Evolutionary conservation across 2,329 filamentous ascomycete species (phyloP).

Genomic region (Colletotrichum musae): DNA sequence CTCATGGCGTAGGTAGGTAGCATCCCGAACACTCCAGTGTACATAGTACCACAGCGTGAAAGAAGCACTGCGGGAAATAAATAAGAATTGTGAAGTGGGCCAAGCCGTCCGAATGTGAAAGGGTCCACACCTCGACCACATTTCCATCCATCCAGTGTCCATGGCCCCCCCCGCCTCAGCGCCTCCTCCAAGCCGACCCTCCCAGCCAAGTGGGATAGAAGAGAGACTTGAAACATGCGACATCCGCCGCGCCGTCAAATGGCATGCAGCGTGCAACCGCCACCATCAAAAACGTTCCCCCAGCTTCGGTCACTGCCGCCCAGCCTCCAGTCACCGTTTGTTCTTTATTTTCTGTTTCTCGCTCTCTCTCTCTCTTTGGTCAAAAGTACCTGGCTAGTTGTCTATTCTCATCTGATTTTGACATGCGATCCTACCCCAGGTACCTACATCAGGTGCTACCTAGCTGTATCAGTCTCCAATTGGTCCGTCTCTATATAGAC

Average conservation of each 20-base stretch:
- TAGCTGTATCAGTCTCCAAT: neutral
- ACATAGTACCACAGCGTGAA: neutral
- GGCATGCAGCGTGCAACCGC: slow-evolving; percentile 36
- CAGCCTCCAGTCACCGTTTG: slow-evolving; percentile 12
- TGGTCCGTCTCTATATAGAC: slow-evolving; percentile 4
- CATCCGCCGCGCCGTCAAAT: slow-evolving; percentile 40
- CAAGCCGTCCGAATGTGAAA: neutral
- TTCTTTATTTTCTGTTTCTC: neutral
- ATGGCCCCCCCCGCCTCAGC: neutral
- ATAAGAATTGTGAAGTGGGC: neutral
- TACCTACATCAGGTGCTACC: slow-evolving; percentile 3
- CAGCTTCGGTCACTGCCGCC: slow-evolving; percentile 24
- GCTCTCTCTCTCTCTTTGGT: neutral
- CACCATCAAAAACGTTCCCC: slow-evolving; percentile 35
- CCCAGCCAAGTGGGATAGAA: slow-evolving; percentile 7
- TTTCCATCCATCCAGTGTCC: neutral
- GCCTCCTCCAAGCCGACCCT: slow-evolving; percentile 9
- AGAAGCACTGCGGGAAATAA: slow-evolving; percentile 7
- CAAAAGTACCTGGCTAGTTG: neutral
- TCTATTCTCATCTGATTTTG: slow-evolving; percentile 12
- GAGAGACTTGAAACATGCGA: slow-evolving; percentile 38
- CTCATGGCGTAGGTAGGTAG: neutral
- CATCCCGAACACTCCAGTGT: neutral
- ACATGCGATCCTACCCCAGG: neutral
- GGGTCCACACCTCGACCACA: neutral